Evolutionary conservation across 768 basidiomycete genomes (phyloP).

Genomic region (Boletus edulis): DNA sequence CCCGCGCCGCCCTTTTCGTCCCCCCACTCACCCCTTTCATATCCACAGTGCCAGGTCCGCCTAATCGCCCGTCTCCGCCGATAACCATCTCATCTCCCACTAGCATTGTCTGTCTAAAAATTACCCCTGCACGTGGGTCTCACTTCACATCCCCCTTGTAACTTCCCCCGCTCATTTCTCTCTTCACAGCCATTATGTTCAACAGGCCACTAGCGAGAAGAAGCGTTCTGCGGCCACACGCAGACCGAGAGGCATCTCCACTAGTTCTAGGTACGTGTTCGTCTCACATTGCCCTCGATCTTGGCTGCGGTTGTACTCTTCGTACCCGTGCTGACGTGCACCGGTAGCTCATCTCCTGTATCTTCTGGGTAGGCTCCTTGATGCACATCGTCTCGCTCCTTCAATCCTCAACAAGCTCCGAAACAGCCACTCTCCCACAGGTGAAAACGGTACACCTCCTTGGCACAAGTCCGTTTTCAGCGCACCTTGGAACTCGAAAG

Average conservation of each 20-base stretch:
- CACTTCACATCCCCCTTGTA: slow-evolving; percentile 10
- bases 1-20: slow-evolving; percentile 10
- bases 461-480: slow-evolving; percentile 27
- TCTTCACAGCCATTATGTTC: slow-evolving; percentile 63
- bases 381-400: slow-evolving; percentile 20
- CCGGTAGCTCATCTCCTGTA: slow-evolving; percentile 26
- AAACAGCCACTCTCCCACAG: slow-evolving; percentile 29
- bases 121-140: slow-evolving; percentile 86
- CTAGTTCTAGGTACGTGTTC: slow-evolving; percentile 43
- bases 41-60: slow-evolving; percentile 63
- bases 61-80: slow-evolving; percentile 14
- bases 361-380: slow-evolving; percentile 42
- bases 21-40: slow-evolving; percentile 15
- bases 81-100: slow-evolving; percentile 8
- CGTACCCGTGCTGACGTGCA: slow-evolving; percentile 28
- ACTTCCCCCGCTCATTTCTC: slow-evolving; percentile 18
- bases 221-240: slow-evolving; percentile 62
- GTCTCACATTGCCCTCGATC: slow-evolving; percentile 4
- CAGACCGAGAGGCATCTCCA: slow-evolving; percentile 64
- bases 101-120: slow-evolving; percentile 87
- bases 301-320: slow-evolving; percentile 21
- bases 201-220: slow-evolving; percentile 83
- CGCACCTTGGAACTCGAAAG: slow-evolving; percentile 30
- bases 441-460: slow-evolving; percentile 24
- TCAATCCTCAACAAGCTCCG: slow-evolving; percentile 26